Base-by-base conservation (phyloP, 345 rosid species). In the Eutrema yunnanense region DNA sequence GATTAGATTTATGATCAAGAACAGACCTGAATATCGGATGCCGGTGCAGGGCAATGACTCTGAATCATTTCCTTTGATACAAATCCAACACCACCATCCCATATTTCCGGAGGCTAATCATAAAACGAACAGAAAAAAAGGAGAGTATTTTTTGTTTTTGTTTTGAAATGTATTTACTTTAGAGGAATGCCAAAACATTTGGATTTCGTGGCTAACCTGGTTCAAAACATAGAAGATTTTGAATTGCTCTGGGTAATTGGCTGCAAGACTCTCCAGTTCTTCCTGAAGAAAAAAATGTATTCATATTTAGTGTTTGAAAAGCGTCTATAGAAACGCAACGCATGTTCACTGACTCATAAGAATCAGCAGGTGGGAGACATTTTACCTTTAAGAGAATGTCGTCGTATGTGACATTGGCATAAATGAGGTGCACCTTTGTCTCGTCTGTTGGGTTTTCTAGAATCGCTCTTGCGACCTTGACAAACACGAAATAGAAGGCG, bases 311-410 rank as follows among this genome's bases (percentile, higher is more conserved):
- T 40, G 38, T 26, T 13, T 22, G 62, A 36, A 65, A 36, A n/a
- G 1, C 53, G 12, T 52, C 36, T 10, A 22, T 46, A 34, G 8
- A 61, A 47, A 54, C 6, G 13, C 14, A 54, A 54, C 2, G 11
- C 46, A 30, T 46, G 33, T 33, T 38, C 34, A 46, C 58, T 1
- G 4, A 36, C 57, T 46, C 12, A 11, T 4, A 38, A 50, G n/a
- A 54, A 33, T 13, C n/a, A 59, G 56, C 13, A 65, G 40, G 7
- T n/a, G 36, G 78, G 13, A 69, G 6, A 42, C 38, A 19, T 9
- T 54, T 73, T 83, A 96, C 99, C 97, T 73, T 92, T 33, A 96
- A 76, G 74, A 96, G 96, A 87, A 92, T 96, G 87, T 96, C 99
- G 13, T 96, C 98, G 22, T 61, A 62, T 3, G 91, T 80, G 54